phyloP scores from a whole-genome alignment of 2,329 filamentous ascomycete species.

The Penicillium sp. region DNA sequence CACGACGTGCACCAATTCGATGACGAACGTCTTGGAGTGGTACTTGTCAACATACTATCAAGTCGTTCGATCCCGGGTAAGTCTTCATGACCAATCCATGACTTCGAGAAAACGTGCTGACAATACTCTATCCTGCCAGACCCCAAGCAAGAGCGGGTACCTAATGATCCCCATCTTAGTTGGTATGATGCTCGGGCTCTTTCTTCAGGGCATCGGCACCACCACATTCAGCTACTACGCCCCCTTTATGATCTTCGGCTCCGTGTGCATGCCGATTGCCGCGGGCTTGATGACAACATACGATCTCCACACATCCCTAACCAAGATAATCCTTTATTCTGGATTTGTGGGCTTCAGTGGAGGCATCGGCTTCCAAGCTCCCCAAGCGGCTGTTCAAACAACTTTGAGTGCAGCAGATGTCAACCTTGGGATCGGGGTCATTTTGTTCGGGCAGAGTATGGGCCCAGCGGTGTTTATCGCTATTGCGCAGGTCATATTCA shows the following conservation, averaged over 20 bases:
- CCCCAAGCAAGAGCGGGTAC: constrained; percentile 24
- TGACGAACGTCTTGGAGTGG: constrained; percentile 25
- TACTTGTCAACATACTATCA: constrained; percentile 40
- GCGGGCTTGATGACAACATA: constrained; percentile 37
- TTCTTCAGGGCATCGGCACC: constrained; percentile 24
- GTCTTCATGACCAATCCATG: neutral
- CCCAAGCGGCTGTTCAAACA: constrained; percentile 33
- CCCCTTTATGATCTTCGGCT: constrained; percentile 36
- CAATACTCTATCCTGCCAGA: constrained; percentile 4
- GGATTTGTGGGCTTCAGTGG: constrained; percentile 29
- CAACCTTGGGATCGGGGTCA: constrained; percentile 28
- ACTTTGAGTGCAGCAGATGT: constrained; percentile 26
- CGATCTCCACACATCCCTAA: constrained; percentile 17
- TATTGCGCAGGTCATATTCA: constrained; percentile 54
- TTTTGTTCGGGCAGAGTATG: constrained; percentile 40
- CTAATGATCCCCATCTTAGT: constrained; percentile 29
- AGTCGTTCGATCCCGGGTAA: constrained; percentile 24
- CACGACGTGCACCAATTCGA: constrained; percentile 23
- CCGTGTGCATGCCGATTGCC: constrained; percentile 33
- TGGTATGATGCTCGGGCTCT: constrained; percentile 21
- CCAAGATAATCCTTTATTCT: constrained; percentile 29
- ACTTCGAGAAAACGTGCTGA: constrained; percentile 8
- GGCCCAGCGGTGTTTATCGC: constrained; percentile 51
- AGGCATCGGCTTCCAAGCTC: constrained; percentile 33
- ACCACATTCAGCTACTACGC: constrained; percentile 33